phyloP scores from a whole-genome alignment of 306 rosid genomes.

The Cicer chorassanicum region DNA sequence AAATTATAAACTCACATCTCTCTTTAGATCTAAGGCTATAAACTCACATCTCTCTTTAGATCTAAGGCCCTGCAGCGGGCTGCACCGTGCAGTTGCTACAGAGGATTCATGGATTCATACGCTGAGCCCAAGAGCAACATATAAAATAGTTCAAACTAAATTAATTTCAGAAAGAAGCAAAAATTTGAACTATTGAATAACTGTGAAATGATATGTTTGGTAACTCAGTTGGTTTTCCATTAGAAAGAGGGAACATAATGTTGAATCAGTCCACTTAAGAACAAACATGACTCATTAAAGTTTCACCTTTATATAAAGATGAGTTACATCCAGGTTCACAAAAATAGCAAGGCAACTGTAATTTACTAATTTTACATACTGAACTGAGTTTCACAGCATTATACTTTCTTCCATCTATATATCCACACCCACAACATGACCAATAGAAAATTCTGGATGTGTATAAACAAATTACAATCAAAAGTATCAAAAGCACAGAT shows the following conservation, averaged over 20 bases:
- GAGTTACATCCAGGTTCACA: neutral
- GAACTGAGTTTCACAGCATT: slow-evolving; percentile 11
- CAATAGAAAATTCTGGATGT: neutral
- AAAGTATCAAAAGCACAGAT: slow-evolving; percentile 3
- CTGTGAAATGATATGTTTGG: neutral
- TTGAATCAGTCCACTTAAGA: neutral
- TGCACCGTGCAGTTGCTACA: neutral
- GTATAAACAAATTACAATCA: neutral
- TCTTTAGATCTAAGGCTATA: neutral
- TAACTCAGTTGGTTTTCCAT: neutral
- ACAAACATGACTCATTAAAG: neutral
- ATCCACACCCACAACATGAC: neutral
- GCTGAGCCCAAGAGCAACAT: neutral
- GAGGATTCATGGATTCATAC: neutral
- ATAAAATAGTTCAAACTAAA: slow-evolving; percentile 13
- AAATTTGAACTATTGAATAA: neutral
- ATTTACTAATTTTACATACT: slow-evolving; percentile 12
- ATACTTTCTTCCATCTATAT: slow-evolving; percentile 3
- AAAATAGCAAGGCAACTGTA: neutral
- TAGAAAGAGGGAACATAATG: slow-evolving; percentile 2
- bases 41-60: neutral
- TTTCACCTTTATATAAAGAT: neutral
- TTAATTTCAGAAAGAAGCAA: neutral
- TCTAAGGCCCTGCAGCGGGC: neutral
- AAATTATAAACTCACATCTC: neutral